Percentiles rank a stretch among this genome's conserved stretches.
phyloP scores from a whole-genome alignment of 164 flowering plant genomes.

The Saururus chinensis region DNA sequence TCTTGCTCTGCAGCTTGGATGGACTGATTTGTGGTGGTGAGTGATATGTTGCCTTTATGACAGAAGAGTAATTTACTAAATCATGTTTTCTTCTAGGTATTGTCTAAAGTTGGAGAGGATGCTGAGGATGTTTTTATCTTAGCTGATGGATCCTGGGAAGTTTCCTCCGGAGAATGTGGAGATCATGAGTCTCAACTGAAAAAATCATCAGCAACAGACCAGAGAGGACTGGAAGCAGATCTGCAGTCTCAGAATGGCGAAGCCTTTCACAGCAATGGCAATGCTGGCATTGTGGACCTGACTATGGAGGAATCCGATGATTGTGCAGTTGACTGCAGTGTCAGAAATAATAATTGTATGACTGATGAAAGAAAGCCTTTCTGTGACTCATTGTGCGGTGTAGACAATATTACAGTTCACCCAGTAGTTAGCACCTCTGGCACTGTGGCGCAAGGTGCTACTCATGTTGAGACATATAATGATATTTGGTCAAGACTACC shows the following conservation, averaged over 20 bases:
- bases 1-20: background rate
- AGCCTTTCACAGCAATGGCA: constrained; percentile 3
- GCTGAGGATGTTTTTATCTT: constrained; percentile 51
- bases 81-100: constrained; percentile 28
- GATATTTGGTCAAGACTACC: constrained; percentile 28
- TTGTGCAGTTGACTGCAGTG: background rate
- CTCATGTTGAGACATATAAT: constrained; percentile 11
- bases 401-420: constrained; percentile 4
- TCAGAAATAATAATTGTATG: constrained; percentile 7
- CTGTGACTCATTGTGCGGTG: constrained; percentile 4
- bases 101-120: constrained; percentile 50
- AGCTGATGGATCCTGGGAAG: constrained; percentile 73
- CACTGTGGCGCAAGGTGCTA: constrained; percentile 15
- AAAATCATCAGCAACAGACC: background rate
- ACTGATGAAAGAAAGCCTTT: constrained; percentile 52
- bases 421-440: constrained; percentile 10
- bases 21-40: background rate
- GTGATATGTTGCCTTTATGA: background rate
- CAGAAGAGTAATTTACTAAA: background rate
- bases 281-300: constrained; percentile 40
- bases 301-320: constrained; percentile 32
- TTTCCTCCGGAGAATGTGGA: constrained; percentile 22
- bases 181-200: constrained; percentile 15
- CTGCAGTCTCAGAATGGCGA: constrained; percentile 8
- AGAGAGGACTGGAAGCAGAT: constrained; percentile 7